phyloP scores from a whole-genome alignment of 441 rosid species.

The Melianthus villosus region DNA sequence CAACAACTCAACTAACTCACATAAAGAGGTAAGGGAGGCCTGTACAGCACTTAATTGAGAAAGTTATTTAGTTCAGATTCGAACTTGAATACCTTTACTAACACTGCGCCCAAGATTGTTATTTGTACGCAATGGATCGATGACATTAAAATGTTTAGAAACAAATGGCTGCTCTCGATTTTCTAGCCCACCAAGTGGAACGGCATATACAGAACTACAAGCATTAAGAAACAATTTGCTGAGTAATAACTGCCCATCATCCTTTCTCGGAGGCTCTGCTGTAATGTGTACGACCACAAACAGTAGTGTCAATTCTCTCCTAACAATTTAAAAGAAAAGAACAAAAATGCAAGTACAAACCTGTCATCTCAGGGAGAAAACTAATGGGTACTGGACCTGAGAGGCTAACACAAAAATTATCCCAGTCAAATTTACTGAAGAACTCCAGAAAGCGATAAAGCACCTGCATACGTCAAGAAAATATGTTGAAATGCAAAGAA shows the following conservation, averaged over 20 bases:
- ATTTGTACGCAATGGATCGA: constrained; percentile 14
- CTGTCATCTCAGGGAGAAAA: constrained; percentile 9
- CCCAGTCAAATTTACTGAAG: constrained; percentile 13
- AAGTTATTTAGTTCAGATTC: not conserved
- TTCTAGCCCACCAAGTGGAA: constrained; percentile 8
- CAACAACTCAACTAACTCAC: too few relatives aligned
- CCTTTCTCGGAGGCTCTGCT: constrained; percentile 12
- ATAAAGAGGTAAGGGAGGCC: too few relatives aligned
- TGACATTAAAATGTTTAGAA: constrained; percentile 9
- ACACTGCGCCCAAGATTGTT: constrained; percentile 13
- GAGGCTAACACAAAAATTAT: constrained; percentile 12
- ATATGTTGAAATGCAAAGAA: not conserved
- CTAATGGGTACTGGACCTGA: constrained; percentile 11
- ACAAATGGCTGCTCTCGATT: constrained; percentile 4
- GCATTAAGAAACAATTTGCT: constrained; percentile 10
- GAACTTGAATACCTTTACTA: constrained; percentile 7
- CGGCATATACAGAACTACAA: constrained; percentile 7
- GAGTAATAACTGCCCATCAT: constrained; percentile 7
- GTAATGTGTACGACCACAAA: not conserved
- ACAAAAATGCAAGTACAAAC: constrained; percentile 1
- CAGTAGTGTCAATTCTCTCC: not conserved
- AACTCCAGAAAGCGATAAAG: constrained; percentile 14
- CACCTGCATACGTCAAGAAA: constrained; percentile 3
- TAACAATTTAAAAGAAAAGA: not conserved
- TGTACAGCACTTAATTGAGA: too few relatives aligned